Conservation (phyloP, 176 grass and related monocot genomes). For the Triticum timopheevii region DNA sequence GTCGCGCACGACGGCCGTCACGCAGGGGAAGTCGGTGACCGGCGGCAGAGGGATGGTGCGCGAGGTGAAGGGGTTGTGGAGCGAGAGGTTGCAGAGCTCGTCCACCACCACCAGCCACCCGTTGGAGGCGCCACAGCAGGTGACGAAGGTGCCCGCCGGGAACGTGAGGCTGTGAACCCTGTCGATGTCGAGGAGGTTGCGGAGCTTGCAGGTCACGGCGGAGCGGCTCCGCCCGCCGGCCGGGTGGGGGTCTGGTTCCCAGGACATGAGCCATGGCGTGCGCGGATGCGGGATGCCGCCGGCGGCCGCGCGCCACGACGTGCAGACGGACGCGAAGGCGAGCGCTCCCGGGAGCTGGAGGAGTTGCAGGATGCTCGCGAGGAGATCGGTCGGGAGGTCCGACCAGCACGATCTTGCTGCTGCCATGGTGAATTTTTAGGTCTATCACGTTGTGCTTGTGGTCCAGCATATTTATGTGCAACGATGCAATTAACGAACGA, state of each 20-base stretch:
- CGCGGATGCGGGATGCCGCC: background rate
- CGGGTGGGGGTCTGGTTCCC: background rate
- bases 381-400: background rate
- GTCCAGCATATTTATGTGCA: background rate
- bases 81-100: background rate
- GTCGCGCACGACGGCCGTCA: background rate
- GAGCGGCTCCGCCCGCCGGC: too few relatives aligned
- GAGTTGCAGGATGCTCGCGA: background rate
- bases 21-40: background rate
- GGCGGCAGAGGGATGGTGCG: background rate
- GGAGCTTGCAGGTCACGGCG: background rate
- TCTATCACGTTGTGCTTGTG: background rate
- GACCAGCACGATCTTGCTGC: background rate
- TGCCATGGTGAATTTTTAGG: background rate
- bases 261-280: constrained; percentile 26
- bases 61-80: constrained; percentile 14
- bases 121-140: background rate
- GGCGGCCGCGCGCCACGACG: background rate
- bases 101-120: background rate
- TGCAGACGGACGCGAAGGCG: constrained; percentile 15
- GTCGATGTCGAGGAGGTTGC: background rate
- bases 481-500: too few relatives aligned
- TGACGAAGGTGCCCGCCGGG: background rate
- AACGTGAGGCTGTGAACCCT: background rate
- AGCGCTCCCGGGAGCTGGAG: constrained; percentile 15